A percentile compares a stretch with the other conserved stretches of the same genome.
phyloP scores from a whole-genome alignment of 2,329 filamentous ascomycete species.

The Aspergillaceae sp. region DNA sequence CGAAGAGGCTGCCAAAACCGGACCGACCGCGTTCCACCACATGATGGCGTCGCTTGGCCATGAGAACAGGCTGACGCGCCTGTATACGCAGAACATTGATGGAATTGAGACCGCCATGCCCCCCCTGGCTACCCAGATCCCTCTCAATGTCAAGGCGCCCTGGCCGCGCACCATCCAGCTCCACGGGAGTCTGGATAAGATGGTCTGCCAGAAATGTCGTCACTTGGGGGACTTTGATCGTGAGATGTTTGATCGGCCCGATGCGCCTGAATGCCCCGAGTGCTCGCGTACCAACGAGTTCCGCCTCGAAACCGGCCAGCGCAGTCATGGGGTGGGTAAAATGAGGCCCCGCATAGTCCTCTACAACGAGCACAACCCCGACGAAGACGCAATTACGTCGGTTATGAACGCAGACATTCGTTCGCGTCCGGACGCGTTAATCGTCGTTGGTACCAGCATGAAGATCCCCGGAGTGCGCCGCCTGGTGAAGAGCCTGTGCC shows the following conservation, averaged over 20 bases:
- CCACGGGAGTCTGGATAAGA: slow-evolving; percentile 86
- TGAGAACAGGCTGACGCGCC: slow-evolving; percentile 75
- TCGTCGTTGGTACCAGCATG: slow-evolving; percentile 90
- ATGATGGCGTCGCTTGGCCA: slow-evolving; percentile 81
- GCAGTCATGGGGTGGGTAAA: slow-evolving; percentile 86
- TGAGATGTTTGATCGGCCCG: slow-evolving; percentile 71
- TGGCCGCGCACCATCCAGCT: slow-evolving; percentile 93
- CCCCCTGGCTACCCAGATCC: slow-evolving; percentile 71
- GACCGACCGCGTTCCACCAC: slow-evolving; percentile 86
- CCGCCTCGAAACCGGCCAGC: slow-evolving; percentile 70
- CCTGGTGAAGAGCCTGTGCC: slow-evolving; percentile 84
- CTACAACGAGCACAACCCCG: slow-evolving; percentile 95
- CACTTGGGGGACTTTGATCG: slow-evolving; percentile 67
- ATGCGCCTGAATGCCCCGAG: slow-evolving; percentile 67
- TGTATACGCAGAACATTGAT: slow-evolving; percentile 97
- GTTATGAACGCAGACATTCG: slow-evolving; percentile 81
- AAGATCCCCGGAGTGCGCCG: slow-evolving; percentile 89
- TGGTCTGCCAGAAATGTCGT: slow-evolving; percentile 92
- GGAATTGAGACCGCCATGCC: slow-evolving; percentile 79
- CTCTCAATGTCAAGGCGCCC: slow-evolving; percentile 72
- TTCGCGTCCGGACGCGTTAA: slow-evolving; percentile 75
- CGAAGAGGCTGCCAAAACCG: slow-evolving; percentile 63
- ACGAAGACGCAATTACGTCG: slow-evolving; percentile 89
- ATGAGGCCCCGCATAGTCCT: slow-evolving; percentile 88
- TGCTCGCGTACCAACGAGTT: slow-evolving; percentile 69